Evolutionary conservation across 371 early-diverging fungal genomes (phyloP).

Genomic region (Mycotypha africana): DNA sequence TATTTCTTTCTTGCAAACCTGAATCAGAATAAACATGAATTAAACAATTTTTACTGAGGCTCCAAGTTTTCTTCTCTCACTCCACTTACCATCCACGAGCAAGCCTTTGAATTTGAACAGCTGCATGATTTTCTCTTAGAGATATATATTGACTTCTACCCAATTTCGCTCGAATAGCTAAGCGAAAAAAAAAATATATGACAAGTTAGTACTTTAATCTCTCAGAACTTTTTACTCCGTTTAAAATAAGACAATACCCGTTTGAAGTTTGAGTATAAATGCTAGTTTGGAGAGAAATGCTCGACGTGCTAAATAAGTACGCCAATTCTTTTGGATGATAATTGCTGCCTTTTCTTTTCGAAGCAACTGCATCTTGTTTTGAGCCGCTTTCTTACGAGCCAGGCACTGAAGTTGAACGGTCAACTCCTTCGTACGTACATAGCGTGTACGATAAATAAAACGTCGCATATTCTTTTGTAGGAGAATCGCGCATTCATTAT

Average conservation of each 20-base stretch:
- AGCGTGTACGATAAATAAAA: conserved; percentile 66
- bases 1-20: conserved; percentile 60
- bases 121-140: conserved; percentile 59
- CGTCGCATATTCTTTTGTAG: conserved; percentile 86
- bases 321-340: conserved; percentile 63
- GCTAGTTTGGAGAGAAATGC: conserved; percentile 43
- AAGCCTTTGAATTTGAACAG: conserved; percentile 69
- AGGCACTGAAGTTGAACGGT: conserved; percentile 59
- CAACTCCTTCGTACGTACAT: conserved; percentile 56
- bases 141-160: conserved; percentile 45
- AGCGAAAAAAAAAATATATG: not conserved
- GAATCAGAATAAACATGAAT: not conserved
- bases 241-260: conserved; percentile 67
- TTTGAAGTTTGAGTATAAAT: conserved; percentile 75
- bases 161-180: conserved; percentile 49
- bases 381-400: conserved; percentile 62
- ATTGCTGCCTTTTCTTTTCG: conserved; percentile 62
- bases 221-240: not conserved
- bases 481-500: conserved; percentile 69
- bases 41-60: not conserved
- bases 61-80: no score
- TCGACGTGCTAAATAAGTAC: conserved; percentile 61
- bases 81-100: conserved; percentile 56
- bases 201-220: no score
- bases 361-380: conserved; percentile 47